Evolutionary conservation across 306 rosid species (phyloP).

Genomic region (Cicer judaicum): DNA sequence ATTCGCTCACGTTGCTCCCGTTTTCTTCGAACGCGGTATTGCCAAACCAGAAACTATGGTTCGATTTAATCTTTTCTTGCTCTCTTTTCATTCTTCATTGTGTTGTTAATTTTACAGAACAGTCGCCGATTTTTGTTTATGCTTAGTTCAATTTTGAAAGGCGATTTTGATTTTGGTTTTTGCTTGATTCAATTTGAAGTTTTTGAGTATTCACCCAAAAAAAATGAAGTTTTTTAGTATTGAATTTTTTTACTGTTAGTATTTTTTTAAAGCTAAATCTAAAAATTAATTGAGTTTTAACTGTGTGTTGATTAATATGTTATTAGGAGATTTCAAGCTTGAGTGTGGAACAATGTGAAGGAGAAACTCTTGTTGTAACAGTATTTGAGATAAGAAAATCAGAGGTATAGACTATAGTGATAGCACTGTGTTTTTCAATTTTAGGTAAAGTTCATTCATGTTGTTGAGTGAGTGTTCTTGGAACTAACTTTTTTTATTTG

Average conservation of each 20-base stretch:
- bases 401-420: constrained; percentile 54
- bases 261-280: no score
- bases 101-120: no score
- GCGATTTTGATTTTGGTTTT: not conserved
- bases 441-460: constrained; percentile 9
- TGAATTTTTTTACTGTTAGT: no score
- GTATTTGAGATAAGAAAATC: constrained; percentile 81
- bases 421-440: constrained; percentile 7
- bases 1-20: constrained; percentile 81
- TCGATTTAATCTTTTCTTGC: not conserved
- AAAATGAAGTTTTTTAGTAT: no score
- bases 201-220: not conserved
- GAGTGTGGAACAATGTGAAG: constrained; percentile 82
- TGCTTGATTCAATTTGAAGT: not conserved
- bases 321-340: constrained; percentile 89
- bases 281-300: no score
- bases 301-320: constrained; percentile 28
- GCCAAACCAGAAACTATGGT: constrained; percentile 94
- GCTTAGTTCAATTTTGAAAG: no score
- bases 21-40: constrained; percentile 94
- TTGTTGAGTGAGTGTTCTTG: constrained; percentile 29
- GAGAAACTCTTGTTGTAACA: constrained; percentile 75
- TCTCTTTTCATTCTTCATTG: not conserved
- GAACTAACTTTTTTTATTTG: constrained; percentile 30
- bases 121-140: no score